phyloP scores from a whole-genome alignment of 2,329 filamentous ascomycete species.

The Dothideomycetes sp. region DNA sequence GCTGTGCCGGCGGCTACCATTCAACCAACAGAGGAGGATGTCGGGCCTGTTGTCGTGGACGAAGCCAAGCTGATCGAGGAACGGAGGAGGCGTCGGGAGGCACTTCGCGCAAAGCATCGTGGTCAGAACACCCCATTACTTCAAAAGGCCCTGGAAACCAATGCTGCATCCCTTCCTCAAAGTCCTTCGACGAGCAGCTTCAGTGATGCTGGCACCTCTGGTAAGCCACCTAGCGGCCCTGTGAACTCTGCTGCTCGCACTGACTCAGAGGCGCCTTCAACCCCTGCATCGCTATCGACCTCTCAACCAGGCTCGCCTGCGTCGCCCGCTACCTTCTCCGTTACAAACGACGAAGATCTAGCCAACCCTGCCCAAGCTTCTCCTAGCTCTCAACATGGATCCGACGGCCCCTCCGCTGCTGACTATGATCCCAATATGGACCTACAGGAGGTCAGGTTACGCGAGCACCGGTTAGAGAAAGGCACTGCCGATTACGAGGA shows the following conservation, averaged over 20 bases:
- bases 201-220: too few species aligned
- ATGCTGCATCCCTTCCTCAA: neutral
- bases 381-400: constrained; percentile 31
- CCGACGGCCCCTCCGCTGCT: constrained; percentile 76
- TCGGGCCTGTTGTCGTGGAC: constrained; percentile 42
- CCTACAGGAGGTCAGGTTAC: constrained; percentile 56
- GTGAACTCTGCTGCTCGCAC: too few species aligned
- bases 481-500: constrained; percentile 10
- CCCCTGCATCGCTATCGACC: constrained; percentile 19
- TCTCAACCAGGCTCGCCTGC: constrained; percentile 42
- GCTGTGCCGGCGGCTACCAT: neutral
- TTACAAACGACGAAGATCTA: constrained; percentile 29
- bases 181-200: too few species aligned
- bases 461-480: constrained; percentile 36
- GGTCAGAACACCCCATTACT: constrained; percentile 33
- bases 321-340: constrained; percentile 26
- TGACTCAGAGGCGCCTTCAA: constrained; percentile 3
- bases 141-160: constrained; percentile 8
- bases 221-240: too few species aligned
- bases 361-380: constrained; percentile 21
- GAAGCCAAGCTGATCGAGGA: constrained; percentile 77
- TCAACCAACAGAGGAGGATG: constrained; percentile 23
- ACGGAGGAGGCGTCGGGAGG: constrained; percentile 72
- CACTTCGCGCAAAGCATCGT: constrained; percentile 73
- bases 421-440: constrained; percentile 86